Evolutionary conservation across 2,329 filamentous ascomycete genomes (phyloP).

Genomic region (Colletotrichum godetiae): DNA sequence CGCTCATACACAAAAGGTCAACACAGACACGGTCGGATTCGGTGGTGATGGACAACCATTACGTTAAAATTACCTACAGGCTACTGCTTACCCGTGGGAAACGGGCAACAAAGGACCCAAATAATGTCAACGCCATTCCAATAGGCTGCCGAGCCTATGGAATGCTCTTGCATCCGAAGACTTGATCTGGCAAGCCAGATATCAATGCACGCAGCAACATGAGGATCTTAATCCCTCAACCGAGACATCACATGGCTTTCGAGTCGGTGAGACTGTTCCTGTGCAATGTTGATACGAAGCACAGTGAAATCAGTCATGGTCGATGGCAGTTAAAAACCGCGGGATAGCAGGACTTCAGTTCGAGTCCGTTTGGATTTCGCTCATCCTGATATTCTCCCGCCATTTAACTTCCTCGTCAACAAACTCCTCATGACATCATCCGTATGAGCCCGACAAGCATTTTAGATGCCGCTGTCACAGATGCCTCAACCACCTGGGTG

Average conservation of each 20-base stretch:
- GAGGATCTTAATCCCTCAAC: slow-evolving; percentile 19
- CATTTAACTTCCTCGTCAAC: not conserved
- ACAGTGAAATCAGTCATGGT: not conserved
- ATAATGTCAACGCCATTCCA: not conserved
- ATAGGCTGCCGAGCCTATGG: slow-evolving; percentile 6
- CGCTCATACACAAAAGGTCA: slow-evolving; percentile 23
- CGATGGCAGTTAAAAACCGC: not conserved
- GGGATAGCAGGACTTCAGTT: not conserved
- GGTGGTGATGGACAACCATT: slow-evolving; percentile 7
- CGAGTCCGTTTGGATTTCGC: not conserved
- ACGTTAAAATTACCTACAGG: slow-evolving; percentile 29
- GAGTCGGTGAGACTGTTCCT: not conserved
- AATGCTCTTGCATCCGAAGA: not conserved
- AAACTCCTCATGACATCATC: not conserved
- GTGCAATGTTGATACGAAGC: not conserved
- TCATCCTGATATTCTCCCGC: not conserved
- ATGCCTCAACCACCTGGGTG: not conserved
- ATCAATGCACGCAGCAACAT: not conserved
- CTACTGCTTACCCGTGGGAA: slow-evolving; percentile 1
- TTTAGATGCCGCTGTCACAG: not conserved
- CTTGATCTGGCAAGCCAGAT: slow-evolving; percentile 5
- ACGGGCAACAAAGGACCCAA: not conserved
- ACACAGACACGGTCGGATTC: not conserved
- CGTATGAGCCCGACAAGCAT: slow-evolving; percentile 1
- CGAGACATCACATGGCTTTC: slow-evolving; percentile 1